A percentile compares a stretch with the other conserved stretches of the same genome.
These are phyloP conservation scores for Curvularia sp. DNA, from an alignment of 2,329 filamentous ascomycete genomes.

Conservation along the genomic window DNA sequence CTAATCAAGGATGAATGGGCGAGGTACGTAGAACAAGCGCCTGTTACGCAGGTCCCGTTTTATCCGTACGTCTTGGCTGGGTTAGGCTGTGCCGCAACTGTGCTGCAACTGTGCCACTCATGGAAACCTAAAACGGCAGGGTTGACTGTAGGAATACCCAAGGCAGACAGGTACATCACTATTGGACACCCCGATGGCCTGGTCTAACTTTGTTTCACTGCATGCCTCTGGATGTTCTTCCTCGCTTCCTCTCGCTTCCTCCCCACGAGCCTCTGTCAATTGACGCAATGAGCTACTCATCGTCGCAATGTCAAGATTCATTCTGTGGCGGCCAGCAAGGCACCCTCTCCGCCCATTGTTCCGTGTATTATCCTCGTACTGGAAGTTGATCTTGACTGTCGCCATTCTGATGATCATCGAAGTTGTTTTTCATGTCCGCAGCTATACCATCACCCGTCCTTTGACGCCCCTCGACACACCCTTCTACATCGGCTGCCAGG, in stretches of 20 bases:
- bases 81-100: not conserved
- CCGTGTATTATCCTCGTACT: slow-evolving; percentile 8
- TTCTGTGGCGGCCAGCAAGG: slow-evolving; percentile 3
- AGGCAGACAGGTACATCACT: not conserved
- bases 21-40: not conserved
- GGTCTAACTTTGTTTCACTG: not conserved
- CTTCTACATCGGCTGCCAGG: slow-evolving; percentile 23
- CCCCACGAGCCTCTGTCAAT: not conserved
- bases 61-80: not conserved
- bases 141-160: not conserved
- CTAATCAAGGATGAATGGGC: not conserved
- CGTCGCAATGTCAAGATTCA: slow-evolving; percentile 3
- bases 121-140: not conserved
- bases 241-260: not conserved
- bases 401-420: slow-evolving; percentile 14
- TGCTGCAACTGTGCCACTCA: not conserved
- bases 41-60: not conserved
- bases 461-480: slow-evolving; percentile 19
- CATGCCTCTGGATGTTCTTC: not conserved
- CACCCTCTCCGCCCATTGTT: slow-evolving; percentile 3
- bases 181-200: not conserved
- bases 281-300: not conserved
- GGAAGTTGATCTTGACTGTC: slow-evolving; percentile 14
- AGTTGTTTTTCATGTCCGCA: slow-evolving; percentile 17
- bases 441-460: slow-evolving; percentile 14